Conservation (phyloP, 1,139 yeast species). For the Lodderomyces margitis region DNA sequence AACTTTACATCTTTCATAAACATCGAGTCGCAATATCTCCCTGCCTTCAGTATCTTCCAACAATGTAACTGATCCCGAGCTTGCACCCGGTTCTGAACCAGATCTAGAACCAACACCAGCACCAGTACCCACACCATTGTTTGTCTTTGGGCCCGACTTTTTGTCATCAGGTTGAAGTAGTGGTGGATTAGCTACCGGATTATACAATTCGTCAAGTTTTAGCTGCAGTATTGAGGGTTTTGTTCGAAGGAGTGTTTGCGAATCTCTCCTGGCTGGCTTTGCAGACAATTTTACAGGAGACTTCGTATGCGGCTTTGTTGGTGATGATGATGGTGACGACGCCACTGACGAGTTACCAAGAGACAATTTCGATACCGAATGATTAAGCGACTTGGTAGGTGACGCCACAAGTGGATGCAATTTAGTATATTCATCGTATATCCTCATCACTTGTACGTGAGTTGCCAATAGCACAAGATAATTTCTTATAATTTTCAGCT, state of each 20-base stretch:
- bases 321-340: constrained; percentile 10
- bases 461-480: constrained; percentile 54
- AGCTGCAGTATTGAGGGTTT: constrained; percentile 27
- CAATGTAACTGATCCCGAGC: constrained; percentile 2
- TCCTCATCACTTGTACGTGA: constrained; percentile 60
- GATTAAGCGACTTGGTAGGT: not conserved
- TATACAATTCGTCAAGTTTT: constrained; percentile 25
- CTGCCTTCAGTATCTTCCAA: constrained; percentile 6
- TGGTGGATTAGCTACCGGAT: constrained; percentile 24
- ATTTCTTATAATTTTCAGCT: constrained; percentile 43
- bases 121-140: no score
- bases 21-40: constrained; percentile 14
- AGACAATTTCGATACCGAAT: not conserved
- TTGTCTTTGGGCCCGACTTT: no score
- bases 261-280: constrained; percentile 20
- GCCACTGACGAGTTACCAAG: constrained; percentile 3
- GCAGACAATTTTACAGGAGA: constrained; percentile 11
- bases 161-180: not conserved
- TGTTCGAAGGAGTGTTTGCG: constrained; percentile 16
- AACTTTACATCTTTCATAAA: constrained; percentile 28
- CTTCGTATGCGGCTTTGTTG: constrained; percentile 1
- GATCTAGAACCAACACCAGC: no score
- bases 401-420: constrained; percentile 13
- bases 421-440: constrained; percentile 37
- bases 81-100: no score